phyloP scores from a whole-genome alignment of 2,329 filamentous ascomycete species.

The Alternaria sp. region DNA sequence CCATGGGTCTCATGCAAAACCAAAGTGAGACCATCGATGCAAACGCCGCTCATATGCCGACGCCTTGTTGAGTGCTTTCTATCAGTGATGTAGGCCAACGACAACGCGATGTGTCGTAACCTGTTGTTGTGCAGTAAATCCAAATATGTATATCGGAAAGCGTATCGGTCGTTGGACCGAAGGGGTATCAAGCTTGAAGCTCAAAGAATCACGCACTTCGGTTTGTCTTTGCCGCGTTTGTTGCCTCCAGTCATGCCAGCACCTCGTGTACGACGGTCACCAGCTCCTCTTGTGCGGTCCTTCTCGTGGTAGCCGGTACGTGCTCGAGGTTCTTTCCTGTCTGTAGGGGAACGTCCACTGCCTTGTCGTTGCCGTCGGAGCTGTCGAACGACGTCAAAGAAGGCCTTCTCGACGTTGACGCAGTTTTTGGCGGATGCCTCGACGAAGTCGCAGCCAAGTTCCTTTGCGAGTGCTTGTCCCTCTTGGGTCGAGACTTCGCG shows the following conservation, averaged over 20 bases:
- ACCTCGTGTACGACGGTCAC: constrained; percentile 23
- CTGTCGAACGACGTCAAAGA: constrained; percentile 95
- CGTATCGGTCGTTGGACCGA: constrained; percentile 15
- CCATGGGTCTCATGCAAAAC: constrained; percentile 43
- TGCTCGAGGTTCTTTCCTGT: constrained; percentile 26
- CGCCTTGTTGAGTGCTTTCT: constrained; percentile 43
- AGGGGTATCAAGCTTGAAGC: not conserved
- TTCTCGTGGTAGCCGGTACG: constrained; percentile 27
- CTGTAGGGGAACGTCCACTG: constrained; percentile 27
- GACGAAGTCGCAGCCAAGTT: constrained; percentile 94
- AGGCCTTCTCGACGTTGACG: constrained; percentile 97
- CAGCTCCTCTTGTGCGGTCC: constrained; percentile 26
- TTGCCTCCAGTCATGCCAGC: constrained; percentile 21
- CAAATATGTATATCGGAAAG: constrained; percentile 33
- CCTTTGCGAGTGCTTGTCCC: constrained; percentile 87
- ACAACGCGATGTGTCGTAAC: constrained; percentile 35
- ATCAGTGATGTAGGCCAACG: constrained; percentile 37
- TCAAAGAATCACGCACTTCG: constrained; percentile 50
- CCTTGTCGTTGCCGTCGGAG: constrained; percentile 78
- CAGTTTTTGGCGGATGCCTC: constrained; percentile 98
- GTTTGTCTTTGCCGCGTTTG: constrained; percentile 38
- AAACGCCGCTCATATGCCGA: constrained; percentile 51
- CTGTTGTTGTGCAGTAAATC: constrained; percentile 39
- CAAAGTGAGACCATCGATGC: constrained; percentile 42
- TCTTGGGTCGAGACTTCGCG: constrained; percentile 97